These are phyloP conservation scores for Aspergillus carlsbadensis DNA, from an alignment of 495 filamentous ascomycete species.

Conservation along the genomic window DNA sequence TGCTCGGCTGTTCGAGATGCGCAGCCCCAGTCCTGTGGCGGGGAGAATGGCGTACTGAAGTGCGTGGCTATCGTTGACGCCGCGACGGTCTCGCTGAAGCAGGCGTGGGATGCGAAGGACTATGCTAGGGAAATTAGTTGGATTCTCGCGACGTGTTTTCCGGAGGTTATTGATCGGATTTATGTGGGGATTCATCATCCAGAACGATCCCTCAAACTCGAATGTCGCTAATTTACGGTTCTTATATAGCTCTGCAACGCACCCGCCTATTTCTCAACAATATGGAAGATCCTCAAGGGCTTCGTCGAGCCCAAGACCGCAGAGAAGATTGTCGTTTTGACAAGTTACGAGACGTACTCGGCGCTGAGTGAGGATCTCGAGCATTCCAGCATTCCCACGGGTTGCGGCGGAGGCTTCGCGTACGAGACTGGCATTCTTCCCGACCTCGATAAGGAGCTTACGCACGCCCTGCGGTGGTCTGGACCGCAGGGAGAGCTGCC, in stretches of 20 bases:
- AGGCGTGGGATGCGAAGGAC: slow-evolving; percentile 27
- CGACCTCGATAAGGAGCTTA: slow-evolving; percentile 20
- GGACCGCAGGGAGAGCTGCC: slow-evolving; percentile 13
- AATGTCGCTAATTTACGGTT: not conserved
- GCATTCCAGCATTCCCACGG: slow-evolving; percentile 22
- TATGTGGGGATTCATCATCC: slow-evolving; percentile 21
- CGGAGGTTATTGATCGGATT: slow-evolving; percentile 28
- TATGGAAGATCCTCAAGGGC: slow-evolving; percentile 29
- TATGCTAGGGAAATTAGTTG: slow-evolving; percentile 27
- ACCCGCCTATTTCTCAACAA: slow-evolving; percentile 23
- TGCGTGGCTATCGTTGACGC: slow-evolving; percentile 30
- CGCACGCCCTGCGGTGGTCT: slow-evolving; percentile 12
- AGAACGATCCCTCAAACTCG: too few relatives aligned
- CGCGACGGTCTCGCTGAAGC: slow-evolving; percentile 21
- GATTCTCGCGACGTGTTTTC: slow-evolving; percentile 32
- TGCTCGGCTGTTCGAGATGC: slow-evolving; percentile 26
- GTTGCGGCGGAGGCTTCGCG: slow-evolving; percentile 22
- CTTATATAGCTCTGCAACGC: slow-evolving; percentile 27
- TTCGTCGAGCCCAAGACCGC: slow-evolving; percentile 30
- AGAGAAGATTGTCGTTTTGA: slow-evolving; percentile 25
- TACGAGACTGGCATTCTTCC: slow-evolving; percentile 27
- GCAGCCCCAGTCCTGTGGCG: slow-evolving; percentile 8
- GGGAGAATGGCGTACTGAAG: slow-evolving; percentile 20
- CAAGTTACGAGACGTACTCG: slow-evolving; percentile 14
- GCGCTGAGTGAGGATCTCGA: slow-evolving; percentile 22